Evolutionary conservation across 495 filamentous ascomycete genomes (phyloP), one percentile per base, ranked within the genome.

Genomic region (Penicillium subrubescens): DNA sequence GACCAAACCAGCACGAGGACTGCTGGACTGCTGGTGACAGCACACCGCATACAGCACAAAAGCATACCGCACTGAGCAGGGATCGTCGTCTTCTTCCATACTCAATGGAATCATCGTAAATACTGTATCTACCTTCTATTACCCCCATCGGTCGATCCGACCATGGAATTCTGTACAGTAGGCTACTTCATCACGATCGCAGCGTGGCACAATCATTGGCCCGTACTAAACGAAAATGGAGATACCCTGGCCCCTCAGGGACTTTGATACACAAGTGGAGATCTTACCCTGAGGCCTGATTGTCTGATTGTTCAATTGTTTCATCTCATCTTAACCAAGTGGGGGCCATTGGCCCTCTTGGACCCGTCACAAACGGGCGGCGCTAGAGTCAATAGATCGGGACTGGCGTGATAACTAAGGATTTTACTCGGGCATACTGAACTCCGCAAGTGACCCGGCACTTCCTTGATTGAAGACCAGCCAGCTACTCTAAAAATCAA

Each of bases 321-420:
- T 69, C 67, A 69, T 59, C 33, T 68, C 14, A 3, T 11, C 37
- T 31, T 31, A 43, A 27, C n/a, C 2, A 7, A 35, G 65, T 67
- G 65, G 65, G 43, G 65, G 41, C 65, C 60, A 60, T 63, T 56
- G 53, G 29, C 21, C 53, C 31, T 31, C 8, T 39, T 57, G 55
- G 66, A 64, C 50, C 66, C 66, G 34, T 68, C 66, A 65, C 46
- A 64, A 64, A 41, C 15, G 12, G 19, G 62, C 44, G 29, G 52
- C 63, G 58, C 63, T 65, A 61, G 53, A 31, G 57, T 17, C 48
- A 64, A 64, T 64, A 64, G 62, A 64, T 60, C 62, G 62, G 25
- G 57, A 17, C 17, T 37, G 23, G 55, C 29, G 19, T 50, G 57
- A 41, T 44, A 48, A 23, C 43, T 12, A 15, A 17, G 5, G 3